These are phyloP conservation scores for Cairneyella variabilis DNA, from an alignment of 495 filamentous ascomycete species.

Conservation along the genomic window DNA sequence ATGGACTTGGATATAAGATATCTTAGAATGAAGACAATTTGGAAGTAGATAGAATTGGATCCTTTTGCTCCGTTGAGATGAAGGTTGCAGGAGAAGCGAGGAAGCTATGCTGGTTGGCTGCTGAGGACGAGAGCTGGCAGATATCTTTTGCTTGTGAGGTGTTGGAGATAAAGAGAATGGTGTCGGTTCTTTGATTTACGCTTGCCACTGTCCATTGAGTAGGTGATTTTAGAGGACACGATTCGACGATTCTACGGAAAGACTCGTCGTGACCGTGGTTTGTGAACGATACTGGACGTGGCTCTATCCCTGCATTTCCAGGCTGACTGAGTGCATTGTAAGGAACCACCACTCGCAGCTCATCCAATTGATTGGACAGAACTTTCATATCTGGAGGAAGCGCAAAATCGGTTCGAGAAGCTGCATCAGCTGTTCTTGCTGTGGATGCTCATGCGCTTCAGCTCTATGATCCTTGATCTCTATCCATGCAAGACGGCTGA, in stretches of 20 bases:
- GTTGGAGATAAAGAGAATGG: not conserved
- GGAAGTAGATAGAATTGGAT: conserved; percentile 3
- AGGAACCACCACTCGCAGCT: conserved; percentile 5
- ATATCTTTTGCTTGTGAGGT: not conserved
- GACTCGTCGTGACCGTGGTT: not conserved
- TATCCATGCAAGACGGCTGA: too few relatives aligned
- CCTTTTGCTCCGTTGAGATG: not conserved
- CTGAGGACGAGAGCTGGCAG: not conserved
- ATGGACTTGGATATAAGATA: conserved; percentile 5
- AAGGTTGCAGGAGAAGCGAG: conserved; percentile 3
- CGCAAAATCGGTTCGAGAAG: not conserved
- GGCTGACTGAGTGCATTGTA: not conserved
- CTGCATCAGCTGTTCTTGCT: not conserved
- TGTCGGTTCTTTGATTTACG: not conserved
- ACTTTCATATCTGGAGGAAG: conserved; percentile 1
- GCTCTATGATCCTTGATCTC: not conserved
- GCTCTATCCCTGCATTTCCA: not conserved
- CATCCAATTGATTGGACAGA: conserved; percentile 2
- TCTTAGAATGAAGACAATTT: conserved; percentile 4
- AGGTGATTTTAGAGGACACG: conserved; percentile 1
- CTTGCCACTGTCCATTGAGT: not conserved
- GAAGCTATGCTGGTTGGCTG: not conserved
- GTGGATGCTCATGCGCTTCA: not conserved
- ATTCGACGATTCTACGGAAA: not conserved
- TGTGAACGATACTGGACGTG: not conserved